These are phyloP conservation scores for Apophysomyces ossiformis DNA, from an alignment of 371 early-diverging fungal genomes.

Conservation along the genomic window DNA sequence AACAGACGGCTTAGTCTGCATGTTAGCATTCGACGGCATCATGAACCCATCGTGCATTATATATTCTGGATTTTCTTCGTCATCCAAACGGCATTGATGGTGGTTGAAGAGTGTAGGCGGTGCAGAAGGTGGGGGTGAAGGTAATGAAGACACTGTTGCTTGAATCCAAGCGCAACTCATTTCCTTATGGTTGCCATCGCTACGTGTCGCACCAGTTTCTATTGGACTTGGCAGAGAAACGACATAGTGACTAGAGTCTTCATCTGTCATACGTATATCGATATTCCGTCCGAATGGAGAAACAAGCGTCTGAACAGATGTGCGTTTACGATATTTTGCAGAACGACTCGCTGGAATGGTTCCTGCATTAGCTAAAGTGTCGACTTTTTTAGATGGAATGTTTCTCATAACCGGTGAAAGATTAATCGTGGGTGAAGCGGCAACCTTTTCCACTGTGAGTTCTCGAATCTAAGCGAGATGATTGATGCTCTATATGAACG, in stretches of 20 bases:
- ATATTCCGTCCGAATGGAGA: constrained; percentile 28
- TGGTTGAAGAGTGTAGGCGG: constrained; percentile 6
- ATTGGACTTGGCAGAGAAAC: constrained; percentile 5
- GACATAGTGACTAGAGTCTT: constrained; percentile 10
- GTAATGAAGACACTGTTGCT: not conserved
- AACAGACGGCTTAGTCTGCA: not conserved
- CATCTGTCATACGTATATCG: constrained; percentile 20
- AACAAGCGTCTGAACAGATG: constrained; percentile 27
- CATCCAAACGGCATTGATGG: not conserved
- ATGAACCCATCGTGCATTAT: not conserved
- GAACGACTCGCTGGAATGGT: not conserved
- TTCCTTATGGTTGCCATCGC: not conserved
- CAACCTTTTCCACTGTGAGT: not conserved
- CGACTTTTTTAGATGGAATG: not conserved
- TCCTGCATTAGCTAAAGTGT: not conserved
- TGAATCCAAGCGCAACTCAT: not conserved
- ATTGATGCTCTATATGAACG: not conserved
- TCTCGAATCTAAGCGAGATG: constrained; percentile 19
- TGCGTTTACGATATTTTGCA: constrained; percentile 5
- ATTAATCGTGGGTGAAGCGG: not conserved
- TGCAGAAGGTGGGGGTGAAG: constrained; percentile 22
- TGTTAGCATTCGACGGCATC: not conserved
- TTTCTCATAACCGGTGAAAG: not conserved
- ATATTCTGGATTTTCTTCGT: not conserved
- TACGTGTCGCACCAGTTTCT: not conserved